Percentiles rank a stretch among this genome's conserved stretches.
Conservation (phyloP, 2,329 filamentous ascomycete genomes). For the Xylogone sp. region DNA sequence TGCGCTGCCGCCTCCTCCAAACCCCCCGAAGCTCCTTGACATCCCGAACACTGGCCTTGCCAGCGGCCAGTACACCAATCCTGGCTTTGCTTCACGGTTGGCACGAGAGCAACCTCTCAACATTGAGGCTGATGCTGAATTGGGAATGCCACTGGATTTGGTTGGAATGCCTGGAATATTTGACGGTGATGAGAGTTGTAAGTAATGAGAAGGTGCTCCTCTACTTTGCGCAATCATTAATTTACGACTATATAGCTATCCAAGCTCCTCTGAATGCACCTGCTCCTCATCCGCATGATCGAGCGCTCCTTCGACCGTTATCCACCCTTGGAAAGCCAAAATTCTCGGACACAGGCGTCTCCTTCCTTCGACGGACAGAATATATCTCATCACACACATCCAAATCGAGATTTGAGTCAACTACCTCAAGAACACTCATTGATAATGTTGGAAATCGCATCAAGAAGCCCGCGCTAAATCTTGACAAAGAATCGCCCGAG, state of each 20-base stretch:
- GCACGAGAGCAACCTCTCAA: slow-evolving; percentile 90
- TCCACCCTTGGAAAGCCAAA: slow-evolving; percentile 82
- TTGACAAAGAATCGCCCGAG: slow-evolving; percentile 58
- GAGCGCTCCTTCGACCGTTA: slow-evolving; percentile 76
- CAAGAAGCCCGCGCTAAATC: slow-evolving; percentile 41
- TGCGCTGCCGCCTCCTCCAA: slow-evolving; percentile 87
- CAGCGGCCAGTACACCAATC: slow-evolving; percentile 83
- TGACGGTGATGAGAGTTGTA: slow-evolving; percentile 91
- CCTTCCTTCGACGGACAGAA: slow-evolving; percentile 92
- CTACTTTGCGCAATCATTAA: slow-evolving; percentile 14
- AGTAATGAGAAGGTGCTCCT: slow-evolving; percentile 27
- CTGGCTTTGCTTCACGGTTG: slow-evolving; percentile 83
- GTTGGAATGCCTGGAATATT: slow-evolving; percentile 94
- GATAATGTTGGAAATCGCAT: slow-evolving; percentile 30
- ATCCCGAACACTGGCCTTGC: slow-evolving; percentile 91
- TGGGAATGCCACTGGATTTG: slow-evolving; percentile 95
- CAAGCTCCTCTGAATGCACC: slow-evolving; percentile 71
- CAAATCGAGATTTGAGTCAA: slow-evolving; percentile 47
- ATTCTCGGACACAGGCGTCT: slow-evolving; percentile 72
- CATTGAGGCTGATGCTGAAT: slow-evolving; percentile 94
- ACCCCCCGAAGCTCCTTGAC: slow-evolving; percentile 93
- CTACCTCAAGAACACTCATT: slow-evolving; percentile 48
- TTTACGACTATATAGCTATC: slow-evolving; percentile 56
- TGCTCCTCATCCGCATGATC: slow-evolving; percentile 76
- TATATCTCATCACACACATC: slow-evolving; percentile 71